Base-by-base conservation (phyloP, 345 rosid species). In the Gossypioides kirkii region DNA sequence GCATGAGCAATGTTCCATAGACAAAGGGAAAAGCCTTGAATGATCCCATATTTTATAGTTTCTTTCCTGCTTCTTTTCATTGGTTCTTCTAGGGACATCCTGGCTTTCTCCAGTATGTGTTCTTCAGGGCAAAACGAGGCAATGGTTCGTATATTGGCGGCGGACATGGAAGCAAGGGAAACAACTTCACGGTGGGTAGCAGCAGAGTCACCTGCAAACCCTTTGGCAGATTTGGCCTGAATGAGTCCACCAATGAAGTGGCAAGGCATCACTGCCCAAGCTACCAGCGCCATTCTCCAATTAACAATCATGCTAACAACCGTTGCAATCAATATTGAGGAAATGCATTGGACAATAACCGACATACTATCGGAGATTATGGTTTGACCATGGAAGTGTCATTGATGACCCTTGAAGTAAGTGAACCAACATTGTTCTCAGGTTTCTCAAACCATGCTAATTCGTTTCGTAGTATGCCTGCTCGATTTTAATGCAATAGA, bases 251-350 rank as follows among this genome's bases (percentile, higher is more conserved):
- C 90, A 47, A 87, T 84, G 84, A 89, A 87, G 80, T 89, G 91
- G 79, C 91, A 86, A 26, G 94, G 94, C 91, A 89, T 86, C 77
- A 89, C 87, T 22, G 90, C 94, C 94, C 87, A 87, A 52, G 91
- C 85, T 56, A 87, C 90, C 25, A 87, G 80, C n/a, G 71, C 84
- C 94, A 89, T 89, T 69, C 86, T 84, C 90, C 89, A 87, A 66
- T 82, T 41, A 17, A 77, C 90, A 16, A 41, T 1, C 77, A 84
- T 52, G 82, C 91, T 89, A 46, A 87, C 90, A 16, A 81, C 38
- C 8, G 87, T 89, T 45, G 91, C 94, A 12, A 86, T 89, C 69
- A 86, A 67, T 73, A 87, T 87, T 62, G 94, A 89, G 59, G 86
- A 81, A 74, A 89, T 74, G 64, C 91, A 87, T 73, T 87, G 87